Conservation (phyloP, 2,329 filamentous ascomycete species). For the Claviceps spartinae region DNA sequence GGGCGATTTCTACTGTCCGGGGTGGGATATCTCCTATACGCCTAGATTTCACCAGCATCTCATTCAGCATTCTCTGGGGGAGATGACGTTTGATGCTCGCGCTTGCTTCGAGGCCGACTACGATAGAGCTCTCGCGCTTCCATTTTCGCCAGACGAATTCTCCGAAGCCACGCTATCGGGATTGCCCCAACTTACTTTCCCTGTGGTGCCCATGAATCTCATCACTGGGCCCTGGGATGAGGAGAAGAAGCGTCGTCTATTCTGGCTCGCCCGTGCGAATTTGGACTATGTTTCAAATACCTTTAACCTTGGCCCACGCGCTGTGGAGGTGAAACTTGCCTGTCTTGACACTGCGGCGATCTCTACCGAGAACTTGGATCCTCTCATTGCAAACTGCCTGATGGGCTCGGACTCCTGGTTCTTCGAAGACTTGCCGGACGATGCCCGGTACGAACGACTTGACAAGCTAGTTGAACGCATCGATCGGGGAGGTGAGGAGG, state of each 20-base stretch:
- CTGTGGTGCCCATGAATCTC: slow-evolving; percentile 22
- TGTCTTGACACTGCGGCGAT: slow-evolving; percentile 24
- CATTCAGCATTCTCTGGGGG: slow-evolving; percentile 9
- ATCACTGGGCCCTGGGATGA: too few species aligned
- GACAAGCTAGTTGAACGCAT: too few species aligned
- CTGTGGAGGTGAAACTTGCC: slow-evolving; percentile 28
- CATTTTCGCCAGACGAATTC: too few species aligned
- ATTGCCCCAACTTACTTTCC: slow-evolving; percentile 23
- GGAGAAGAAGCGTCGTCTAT: slow-evolving; percentile 21
- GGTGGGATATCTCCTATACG: too few species aligned
- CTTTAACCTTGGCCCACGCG: neutral
- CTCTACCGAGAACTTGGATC: slow-evolving; percentile 14
- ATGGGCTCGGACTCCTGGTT: slow-evolving; percentile 12
- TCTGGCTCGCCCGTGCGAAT: slow-evolving; percentile 31
- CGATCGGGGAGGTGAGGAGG: too few species aligned
- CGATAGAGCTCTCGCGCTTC: slow-evolving; percentile 7
- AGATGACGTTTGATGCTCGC: too few species aligned
- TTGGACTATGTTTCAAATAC: slow-evolving; percentile 14
- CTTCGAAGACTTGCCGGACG: slow-evolving; percentile 16
- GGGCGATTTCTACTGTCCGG: too few species aligned
- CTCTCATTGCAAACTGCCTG: slow-evolving; percentile 19
- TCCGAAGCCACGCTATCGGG: too few species aligned
- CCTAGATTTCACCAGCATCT: too few species aligned
- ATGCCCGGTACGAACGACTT: slow-evolving; percentile 6
- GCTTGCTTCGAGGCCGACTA: slow-evolving; percentile 25